A percentile compares a stretch with the other conserved stretches of the same genome.
Conservation (phyloP, 2,329 filamentous ascomycete species). For the Drechslerella stenobrocha region DNA sequence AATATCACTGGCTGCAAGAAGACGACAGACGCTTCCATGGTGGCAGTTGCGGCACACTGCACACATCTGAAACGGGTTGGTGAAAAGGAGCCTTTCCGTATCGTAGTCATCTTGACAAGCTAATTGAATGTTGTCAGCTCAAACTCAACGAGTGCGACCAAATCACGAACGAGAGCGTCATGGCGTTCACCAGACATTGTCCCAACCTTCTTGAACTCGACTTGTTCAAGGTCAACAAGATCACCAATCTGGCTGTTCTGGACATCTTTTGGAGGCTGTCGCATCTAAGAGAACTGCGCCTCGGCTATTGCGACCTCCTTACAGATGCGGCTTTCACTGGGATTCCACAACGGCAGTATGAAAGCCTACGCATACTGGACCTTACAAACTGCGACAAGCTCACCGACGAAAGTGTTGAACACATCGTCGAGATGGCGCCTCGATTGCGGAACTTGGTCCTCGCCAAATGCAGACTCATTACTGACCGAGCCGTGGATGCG, state of each 20-base stretch:
- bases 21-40: constrained; percentile 83
- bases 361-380: constrained; percentile 89
- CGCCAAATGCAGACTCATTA: constrained; percentile 91
- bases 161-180: constrained; percentile 77
- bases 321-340: constrained; percentile 85
- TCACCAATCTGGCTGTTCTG: constrained; percentile 82
- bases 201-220: constrained; percentile 96
- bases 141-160: constrained; percentile 94
- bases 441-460: constrained; percentile 89
- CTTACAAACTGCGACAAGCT: constrained; percentile 83
- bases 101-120: constrained; percentile 17
- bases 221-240: constrained; percentile 77
- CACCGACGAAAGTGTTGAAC: constrained; percentile 82
- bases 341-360: constrained; percentile 70
- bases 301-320: constrained; percentile 82
- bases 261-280: constrained; percentile 75
- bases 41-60: constrained; percentile 78
- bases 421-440: constrained; percentile 82
- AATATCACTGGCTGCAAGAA: constrained; percentile 86
- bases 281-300: constrained; percentile 83
- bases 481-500: constrained; percentile 75
- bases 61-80: constrained; percentile 67
- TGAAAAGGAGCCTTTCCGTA: not conserved
- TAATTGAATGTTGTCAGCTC: constrained; percentile 62
- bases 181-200: constrained; percentile 84